Conservation (phyloP, 179 eudicot species). For the Vitellaria paradoxa region DNA sequence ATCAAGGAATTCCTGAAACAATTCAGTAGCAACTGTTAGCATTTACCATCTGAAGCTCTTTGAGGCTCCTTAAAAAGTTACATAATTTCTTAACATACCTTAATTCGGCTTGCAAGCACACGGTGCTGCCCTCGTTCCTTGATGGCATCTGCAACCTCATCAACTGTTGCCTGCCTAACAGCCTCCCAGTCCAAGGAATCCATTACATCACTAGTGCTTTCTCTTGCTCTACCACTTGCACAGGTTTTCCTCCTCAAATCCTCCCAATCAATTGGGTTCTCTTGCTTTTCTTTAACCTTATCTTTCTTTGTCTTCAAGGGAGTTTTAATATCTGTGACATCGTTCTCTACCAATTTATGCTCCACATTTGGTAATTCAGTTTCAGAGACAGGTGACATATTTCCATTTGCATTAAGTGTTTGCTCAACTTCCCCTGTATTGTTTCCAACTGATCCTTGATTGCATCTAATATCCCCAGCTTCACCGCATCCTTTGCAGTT, state of each 20-base stretch:
- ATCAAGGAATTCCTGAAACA: slow-evolving; percentile 62
- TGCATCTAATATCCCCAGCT: slow-evolving; percentile 50
- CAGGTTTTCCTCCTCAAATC: slow-evolving; percentile 42
- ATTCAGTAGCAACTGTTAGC: slow-evolving; percentile 14
- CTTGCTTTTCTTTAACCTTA: slow-evolving; percentile 24
- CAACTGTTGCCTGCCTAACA: slow-evolving; percentile 55
- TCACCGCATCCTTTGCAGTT: slow-evolving; percentile 21
- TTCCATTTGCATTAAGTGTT: slow-evolving; percentile 10
- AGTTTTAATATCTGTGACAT: not conserved
- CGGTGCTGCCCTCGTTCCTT: slow-evolving; percentile 75
- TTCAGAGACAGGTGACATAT: slow-evolving; percentile 9
- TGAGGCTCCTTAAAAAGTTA: not conserved
- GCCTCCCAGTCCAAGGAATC: slow-evolving; percentile 83
- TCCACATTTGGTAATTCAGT: not conserved
- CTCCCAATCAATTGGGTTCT: slow-evolving; percentile 31
- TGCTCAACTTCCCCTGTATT: slow-evolving; percentile 36
- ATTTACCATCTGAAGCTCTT: not conserved
- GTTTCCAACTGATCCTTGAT: slow-evolving; percentile 15
- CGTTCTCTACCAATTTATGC: not conserved
- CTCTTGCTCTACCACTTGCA: slow-evolving; percentile 32
- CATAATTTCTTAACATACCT: slow-evolving; percentile 33
- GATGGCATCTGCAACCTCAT: slow-evolving; percentile 60
- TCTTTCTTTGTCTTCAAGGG: slow-evolving; percentile 18
- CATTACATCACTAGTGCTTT: slow-evolving; percentile 40
- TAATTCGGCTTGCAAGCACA: slow-evolving; percentile 66